A percentile compares a stretch with the other conserved stretches of the same genome.
These are phyloP conservation scores for Strigomonas oncopelti DNA, from an alignment of 208 protist species.

Conservation along the genomic window DNA sequence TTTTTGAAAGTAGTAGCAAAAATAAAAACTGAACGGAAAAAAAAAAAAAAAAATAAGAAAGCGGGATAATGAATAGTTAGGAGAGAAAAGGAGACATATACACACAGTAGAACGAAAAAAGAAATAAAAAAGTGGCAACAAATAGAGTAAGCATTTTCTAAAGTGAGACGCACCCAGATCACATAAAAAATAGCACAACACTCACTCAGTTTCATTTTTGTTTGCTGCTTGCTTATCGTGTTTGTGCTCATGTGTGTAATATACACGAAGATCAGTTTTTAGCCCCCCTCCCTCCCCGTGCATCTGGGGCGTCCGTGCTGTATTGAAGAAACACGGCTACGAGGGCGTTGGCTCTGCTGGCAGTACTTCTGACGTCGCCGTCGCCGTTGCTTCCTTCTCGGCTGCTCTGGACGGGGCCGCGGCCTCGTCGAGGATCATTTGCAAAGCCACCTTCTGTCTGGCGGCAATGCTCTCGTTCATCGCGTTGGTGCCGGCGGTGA, in stretches of 20 bases:
- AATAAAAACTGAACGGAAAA: neutral
- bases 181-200: no score
- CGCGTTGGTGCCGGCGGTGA: constrained; percentile 33
- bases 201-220: no score
- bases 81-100: neutral
- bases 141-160: no score
- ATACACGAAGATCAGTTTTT: no score
- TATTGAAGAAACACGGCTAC: no score
- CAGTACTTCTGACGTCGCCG: neutral
- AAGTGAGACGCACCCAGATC: no score
- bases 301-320: neutral
- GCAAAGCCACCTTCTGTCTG: constrained; percentile 52
- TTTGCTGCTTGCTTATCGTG: no score
- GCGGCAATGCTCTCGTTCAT: constrained; percentile 60
- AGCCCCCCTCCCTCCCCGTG: no score
- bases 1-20: no score
- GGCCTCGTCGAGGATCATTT: constrained; percentile 52
- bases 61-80: neutral
- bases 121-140: no score
- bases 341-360: neutral
- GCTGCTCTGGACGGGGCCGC: constrained; percentile 9
- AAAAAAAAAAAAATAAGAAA: neutral
- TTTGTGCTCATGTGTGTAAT: no score
- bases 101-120: no score
- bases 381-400: constrained; percentile 8